A percentile compares a stretch with the other conserved stretches of the same genome.
phyloP scores from a whole-genome alignment of 2,329 filamentous ascomycete genomes.

The Nemania sp. region DNA sequence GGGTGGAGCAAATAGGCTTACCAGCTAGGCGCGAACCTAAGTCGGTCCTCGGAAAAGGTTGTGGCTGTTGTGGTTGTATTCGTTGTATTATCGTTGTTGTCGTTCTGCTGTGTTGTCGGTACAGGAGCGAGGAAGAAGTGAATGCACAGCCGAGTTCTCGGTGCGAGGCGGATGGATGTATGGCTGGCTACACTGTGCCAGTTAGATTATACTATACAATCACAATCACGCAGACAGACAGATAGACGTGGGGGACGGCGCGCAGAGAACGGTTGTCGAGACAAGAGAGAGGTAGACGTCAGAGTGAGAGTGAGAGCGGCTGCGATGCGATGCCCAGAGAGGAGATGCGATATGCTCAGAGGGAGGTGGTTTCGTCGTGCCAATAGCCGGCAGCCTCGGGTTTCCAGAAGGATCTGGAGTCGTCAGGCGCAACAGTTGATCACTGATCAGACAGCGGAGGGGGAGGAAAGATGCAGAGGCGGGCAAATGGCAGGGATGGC shows the following conservation, averaged over 20 bases:
- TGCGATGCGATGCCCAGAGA: slow-evolving; percentile 16
- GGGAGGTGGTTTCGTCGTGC: slow-evolving; percentile 6
- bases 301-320: background rate
- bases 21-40: slow-evolving; percentile 5
- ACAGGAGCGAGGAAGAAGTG: background rate
- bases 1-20: slow-evolving; percentile 10
- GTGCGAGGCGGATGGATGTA: background rate
- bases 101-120: background rate
- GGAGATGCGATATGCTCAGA: no score
- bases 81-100: no score
- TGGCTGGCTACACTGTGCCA: no score
- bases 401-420: slow-evolving; percentile 36
- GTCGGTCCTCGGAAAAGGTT: background rate
- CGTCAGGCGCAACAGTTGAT: background rate
- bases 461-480: background rate
- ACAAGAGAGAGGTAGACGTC: slow-evolving; percentile 19
- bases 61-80: background rate
- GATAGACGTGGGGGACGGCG: background rate
- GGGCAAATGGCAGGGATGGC: no score
- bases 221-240: no score
- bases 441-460: background rate
- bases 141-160: background rate
- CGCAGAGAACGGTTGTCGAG: slow-evolving; percentile 11
- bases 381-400: slow-evolving; percentile 17
- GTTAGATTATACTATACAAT: background rate